Evolutionary conservation across 208 protist genomes (phyloP), one percentile per base, ranked within the genome.

Genomic region (Wallacemonas rigidus): DNA sequence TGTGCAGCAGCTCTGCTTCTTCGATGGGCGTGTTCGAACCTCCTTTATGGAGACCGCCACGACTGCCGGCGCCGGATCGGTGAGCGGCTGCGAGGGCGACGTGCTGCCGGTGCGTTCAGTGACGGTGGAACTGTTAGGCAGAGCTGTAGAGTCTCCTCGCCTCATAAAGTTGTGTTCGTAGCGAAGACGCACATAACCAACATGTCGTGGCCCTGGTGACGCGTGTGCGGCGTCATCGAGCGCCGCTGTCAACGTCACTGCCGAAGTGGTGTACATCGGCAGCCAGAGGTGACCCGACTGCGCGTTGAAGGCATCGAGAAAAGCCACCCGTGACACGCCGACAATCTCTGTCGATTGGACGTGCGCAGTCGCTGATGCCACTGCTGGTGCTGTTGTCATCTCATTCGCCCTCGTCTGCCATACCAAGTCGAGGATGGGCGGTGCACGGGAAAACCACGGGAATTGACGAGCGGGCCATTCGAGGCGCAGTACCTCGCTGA

Each of bases 81-180:
- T 57, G 53, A 8, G 14, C 58, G 41, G 41, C 48, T 11, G 36
- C 61, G 26, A 11, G 5, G 57, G 36, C 39, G 40, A 26, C n/a
- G 36, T 39, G 40, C 3, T 26, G 26, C 26, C 26, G 26, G 26
- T 26, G 26, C 26, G 26, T 26, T 26, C 26, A 26, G 26, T 26
- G 26, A 26, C 26, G 26, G 26, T 26, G 26, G 26, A 26, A 26
- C 26, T 26, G 26, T 26, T 26, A 26, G 26, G 26, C 26, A 26
- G 26, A 26, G 26, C 26, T 26, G 26, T 26, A 0, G 48, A n/a
- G 14, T 44, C 36, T 12, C 39, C 2, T n/a, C 5, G 39, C 14
- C 3, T 48, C 12, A 58, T 64, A 67, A 90, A 80, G 45, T 90
- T 90, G 74, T 90, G 85, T 1, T 41, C 35, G 62, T 85, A 90